Conservation (phyloP, 2,329 filamentous ascomycete genomes). For the Xylaria sp. region DNA sequence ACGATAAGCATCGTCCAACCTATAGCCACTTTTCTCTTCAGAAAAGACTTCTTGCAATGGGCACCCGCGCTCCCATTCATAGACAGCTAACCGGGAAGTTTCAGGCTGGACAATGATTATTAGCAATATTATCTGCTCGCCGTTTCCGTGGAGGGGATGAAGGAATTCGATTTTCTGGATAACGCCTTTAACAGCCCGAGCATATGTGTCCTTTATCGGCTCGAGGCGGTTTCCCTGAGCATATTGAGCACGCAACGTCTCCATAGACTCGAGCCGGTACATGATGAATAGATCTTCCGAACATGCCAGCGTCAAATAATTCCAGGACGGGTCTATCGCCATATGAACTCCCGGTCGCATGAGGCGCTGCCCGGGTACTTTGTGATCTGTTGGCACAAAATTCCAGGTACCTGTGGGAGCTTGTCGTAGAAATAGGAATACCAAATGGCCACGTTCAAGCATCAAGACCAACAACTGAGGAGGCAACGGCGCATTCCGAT, state of each 20-base stretch:
- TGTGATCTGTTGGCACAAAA: constrained; percentile 64
- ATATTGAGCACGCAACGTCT: constrained; percentile 54
- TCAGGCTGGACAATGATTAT: constrained; percentile 59
- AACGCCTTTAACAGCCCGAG: constrained; percentile 64
- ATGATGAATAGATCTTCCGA: constrained; percentile 72
- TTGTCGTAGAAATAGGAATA: constrained; percentile 72
- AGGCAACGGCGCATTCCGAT: constrained; percentile 50
- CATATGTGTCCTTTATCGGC: constrained; percentile 56
- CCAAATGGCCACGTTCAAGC: constrained; percentile 70
- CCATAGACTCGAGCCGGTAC: constrained; percentile 66
- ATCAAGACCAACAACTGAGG: constrained; percentile 82
- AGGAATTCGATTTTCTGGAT: constrained; percentile 89
- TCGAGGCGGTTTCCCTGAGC: constrained; percentile 47
- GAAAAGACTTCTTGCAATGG: constrained; percentile 49
- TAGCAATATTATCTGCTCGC: constrained; percentile 75
- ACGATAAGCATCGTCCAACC: constrained; percentile 53
- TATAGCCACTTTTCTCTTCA: constrained; percentile 52
- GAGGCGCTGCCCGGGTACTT: constrained; percentile 60
- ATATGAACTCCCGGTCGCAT: constrained; percentile 67
- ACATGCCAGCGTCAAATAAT: constrained; percentile 69
- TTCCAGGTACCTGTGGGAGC: constrained; percentile 50
- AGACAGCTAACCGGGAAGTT: constrained; percentile 56
- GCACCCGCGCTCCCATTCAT: constrained; percentile 62
- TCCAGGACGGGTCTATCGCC: constrained; percentile 76
- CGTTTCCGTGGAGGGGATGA: constrained; percentile 67